These are phyloP conservation scores for Spiromastix sp. DNA, from an alignment of 2,329 filamentous ascomycete species.

Conservation along the genomic window DNA sequence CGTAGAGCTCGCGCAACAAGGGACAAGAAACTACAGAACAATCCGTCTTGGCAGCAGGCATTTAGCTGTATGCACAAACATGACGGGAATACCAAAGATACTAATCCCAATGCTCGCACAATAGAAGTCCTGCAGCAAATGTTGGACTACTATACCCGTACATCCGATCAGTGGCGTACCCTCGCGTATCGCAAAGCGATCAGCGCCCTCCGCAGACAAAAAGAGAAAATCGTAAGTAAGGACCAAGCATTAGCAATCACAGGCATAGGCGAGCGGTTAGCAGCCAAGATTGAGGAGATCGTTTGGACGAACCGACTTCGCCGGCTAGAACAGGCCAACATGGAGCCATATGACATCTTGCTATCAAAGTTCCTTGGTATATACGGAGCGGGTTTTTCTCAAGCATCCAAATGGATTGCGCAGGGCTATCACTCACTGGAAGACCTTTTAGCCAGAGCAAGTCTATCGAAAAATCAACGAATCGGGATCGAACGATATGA, in stretches of 20 bases:
- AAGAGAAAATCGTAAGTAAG: constrained; percentile 53
- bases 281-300: constrained; percentile 84
- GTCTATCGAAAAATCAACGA: constrained; percentile 58
- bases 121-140: constrained; percentile 71
- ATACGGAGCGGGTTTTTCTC: constrained; percentile 63
- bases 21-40: constrained; percentile 4
- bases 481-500: constrained; percentile 70
- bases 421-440: constrained; percentile 64
- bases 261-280: constrained; percentile 61
- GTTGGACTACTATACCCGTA: constrained; percentile 64
- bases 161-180: constrained; percentile 67
- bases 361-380: constrained; percentile 64
- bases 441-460: constrained; percentile 53
- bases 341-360: constrained; percentile 54
- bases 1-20: constrained; percentile 8
- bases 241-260: constrained; percentile 59
- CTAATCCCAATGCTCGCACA: constrained; percentile 63
- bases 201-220: constrained; percentile 57
- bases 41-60: constrained; percentile 27
- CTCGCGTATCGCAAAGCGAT: constrained; percentile 70
- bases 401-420: constrained; percentile 66
- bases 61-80: constrained; percentile 53
- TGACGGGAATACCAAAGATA: constrained; percentile 30
- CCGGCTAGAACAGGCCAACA: constrained; percentile 59
- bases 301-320: constrained; percentile 61